Conservation (phyloP, 1,284 basidiomycete species). For the Rhodotorula sp. region DNA sequence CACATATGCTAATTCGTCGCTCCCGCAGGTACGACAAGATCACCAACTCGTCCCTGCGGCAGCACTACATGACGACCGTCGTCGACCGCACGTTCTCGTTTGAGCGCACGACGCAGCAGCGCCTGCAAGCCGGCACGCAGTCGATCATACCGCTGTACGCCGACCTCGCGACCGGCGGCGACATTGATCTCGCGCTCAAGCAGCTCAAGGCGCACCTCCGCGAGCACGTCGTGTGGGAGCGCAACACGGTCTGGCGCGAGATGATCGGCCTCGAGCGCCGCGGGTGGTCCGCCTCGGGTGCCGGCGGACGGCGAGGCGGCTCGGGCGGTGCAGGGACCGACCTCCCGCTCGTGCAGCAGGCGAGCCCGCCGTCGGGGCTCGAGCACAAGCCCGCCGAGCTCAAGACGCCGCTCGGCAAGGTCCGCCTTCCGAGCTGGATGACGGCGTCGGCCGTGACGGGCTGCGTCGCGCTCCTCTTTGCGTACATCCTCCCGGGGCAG, state of each 20-base stretch:
- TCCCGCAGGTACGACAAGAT: constrained; percentile 90
- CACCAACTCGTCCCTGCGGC: constrained; percentile 80
- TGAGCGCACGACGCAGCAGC: constrained; percentile 64
- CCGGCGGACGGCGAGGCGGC: constrained; percentile 50
- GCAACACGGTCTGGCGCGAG: constrained; percentile 94
- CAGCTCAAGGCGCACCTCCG: constrained; percentile 86
- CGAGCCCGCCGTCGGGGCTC: constrained; percentile 32
- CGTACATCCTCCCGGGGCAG: constrained; percentile 63
- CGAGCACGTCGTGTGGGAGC: constrained; percentile 87
- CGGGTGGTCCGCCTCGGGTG: constrained; percentile 42
- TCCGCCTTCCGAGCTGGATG: constrained; percentile 59
- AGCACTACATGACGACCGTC: constrained; percentile 72
- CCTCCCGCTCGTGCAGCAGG: constrained; percentile 55
- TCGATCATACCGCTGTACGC: constrained; percentile 77
- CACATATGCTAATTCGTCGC: too few relatives aligned
- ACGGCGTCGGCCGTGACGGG: constrained; percentile 66
- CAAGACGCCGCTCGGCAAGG: constrained; percentile 63
- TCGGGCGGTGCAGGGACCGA: constrained; percentile 21
- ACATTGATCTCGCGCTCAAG: constrained; percentile 69
- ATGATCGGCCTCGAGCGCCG: constrained; percentile 73
- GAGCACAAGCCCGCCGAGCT: constrained; percentile 57
- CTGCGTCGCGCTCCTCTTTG: constrained; percentile 62
- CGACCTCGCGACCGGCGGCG: constrained; percentile 79
- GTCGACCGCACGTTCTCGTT: constrained; percentile 76
- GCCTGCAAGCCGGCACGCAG: constrained; percentile 64